A percentile compares a stretch with the other conserved stretches of the same genome.
phyloP scores from a whole-genome alignment of 2,329 filamentous ascomycete genomes.

The Lecanicillium sp. region DNA sequence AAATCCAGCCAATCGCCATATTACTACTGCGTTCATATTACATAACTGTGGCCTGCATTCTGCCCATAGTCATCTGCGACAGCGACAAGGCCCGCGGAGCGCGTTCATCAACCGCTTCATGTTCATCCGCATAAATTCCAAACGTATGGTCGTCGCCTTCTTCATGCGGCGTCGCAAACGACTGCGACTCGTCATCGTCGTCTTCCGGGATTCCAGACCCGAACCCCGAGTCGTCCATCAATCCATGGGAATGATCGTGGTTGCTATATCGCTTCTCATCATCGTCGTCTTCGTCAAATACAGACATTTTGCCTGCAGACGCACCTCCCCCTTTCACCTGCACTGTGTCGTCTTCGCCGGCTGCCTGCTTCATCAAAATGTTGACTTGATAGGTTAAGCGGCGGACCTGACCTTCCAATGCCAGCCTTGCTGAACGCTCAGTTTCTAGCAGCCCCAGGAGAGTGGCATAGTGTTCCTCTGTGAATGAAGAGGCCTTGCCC shows the following conservation, averaged over 20 bases:
- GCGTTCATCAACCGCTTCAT: constrained; percentile 22
- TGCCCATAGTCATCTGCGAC: constrained; percentile 46
- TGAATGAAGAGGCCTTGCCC: constrained; percentile 23
- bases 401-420: constrained; percentile 48
- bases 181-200: constrained; percentile 36
- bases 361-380: constrained; percentile 32
- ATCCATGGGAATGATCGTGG: constrained; percentile 1
- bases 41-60: constrained; percentile 14
- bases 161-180: constrained; percentile 44
- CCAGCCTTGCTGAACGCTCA: constrained; percentile 46
- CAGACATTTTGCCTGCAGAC: constrained; percentile 27
- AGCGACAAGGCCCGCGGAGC: constrained; percentile 58
- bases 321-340: constrained; percentile 14
- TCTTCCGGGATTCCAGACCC: constrained; percentile 18
- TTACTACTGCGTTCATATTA: no score
- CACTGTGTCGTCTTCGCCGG: constrained; percentile 19
- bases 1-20: no score
- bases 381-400: constrained; percentile 42
- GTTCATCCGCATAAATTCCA: constrained; percentile 9
- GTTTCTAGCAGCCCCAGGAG: constrained; percentile 45
- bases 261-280: constrained; percentile 21
- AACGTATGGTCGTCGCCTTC: constrained; percentile 24
- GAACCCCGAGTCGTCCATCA: background rate
- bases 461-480: constrained; percentile 38
- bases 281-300: constrained; percentile 35